Base-by-base conservation (phyloP, 108 stramenopile genomes). In the Cyclostephanos tholiformis region DNA sequence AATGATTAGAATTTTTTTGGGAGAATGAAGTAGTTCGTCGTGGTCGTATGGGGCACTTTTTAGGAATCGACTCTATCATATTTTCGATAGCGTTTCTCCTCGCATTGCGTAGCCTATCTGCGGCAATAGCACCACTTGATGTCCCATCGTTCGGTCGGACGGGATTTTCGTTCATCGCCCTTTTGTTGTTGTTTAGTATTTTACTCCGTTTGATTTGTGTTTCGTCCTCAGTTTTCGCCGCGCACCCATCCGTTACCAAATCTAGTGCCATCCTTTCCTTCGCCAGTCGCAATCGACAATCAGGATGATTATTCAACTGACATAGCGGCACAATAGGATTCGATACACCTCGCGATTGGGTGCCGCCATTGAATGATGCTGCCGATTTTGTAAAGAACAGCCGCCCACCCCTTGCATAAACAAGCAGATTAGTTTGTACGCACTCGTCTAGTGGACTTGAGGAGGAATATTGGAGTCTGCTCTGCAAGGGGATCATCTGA, bases 91-190 rank as follows among this genome's bases (percentile, higher is more conserved):
- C 65, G 29, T 58, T 68, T 23, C 66, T 69, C 44, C 79, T 69
- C 17, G 79, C 72, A 32, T 65, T 57, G 11, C 79, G 67, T 27
- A 74, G 52, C 22, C 79, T 62, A 6, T 80, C 79, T 20, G 60
- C 72, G 8, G 44, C 46, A 25, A 80, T 4, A 13, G 79, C 79
- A 20, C 79, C 79, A 65, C 79, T 80, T 23, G 79, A 80, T 4
- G 73, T 74, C 5, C 79, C 79, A 65, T 74, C 79, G 44, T 69
- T 80, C 11, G 68, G 70, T 51, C 72, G 57, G 9, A 48, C 41
- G 9, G 72, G 79, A 69, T 79, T 79, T 56, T 79, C 78, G 43
- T 59, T 49, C 20, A 78, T 27, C 65, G 25, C 48, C 57, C n/a
- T n/a, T n/a, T n/a, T n/a, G n/a, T 29, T 65, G 51, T 63, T 63